Evolutionary conservation across 305 asterid species (phyloP).

Genomic region (Solanum hybrid): DNA sequence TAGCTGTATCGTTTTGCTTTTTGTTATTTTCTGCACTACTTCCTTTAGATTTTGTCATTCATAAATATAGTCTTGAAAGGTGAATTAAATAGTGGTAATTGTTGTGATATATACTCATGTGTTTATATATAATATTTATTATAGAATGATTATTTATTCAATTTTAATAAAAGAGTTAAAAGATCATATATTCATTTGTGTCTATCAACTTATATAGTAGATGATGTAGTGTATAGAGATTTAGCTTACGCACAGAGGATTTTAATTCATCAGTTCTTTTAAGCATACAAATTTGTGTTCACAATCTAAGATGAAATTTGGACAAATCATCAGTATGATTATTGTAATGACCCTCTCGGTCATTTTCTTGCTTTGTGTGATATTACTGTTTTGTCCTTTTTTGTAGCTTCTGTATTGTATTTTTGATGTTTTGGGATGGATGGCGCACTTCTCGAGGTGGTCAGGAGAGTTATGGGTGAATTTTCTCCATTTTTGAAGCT

Average conservation of each 20-base stretch:
- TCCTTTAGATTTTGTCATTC: not conserved
- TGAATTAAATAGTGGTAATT: not conserved
- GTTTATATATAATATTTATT: too few relatives aligned
- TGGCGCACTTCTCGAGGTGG: not conserved
- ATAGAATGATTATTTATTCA: too few relatives aligned
- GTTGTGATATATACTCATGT: not conserved
- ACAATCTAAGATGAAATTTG: not conserved
- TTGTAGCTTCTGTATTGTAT: not conserved
- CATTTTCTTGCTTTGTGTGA: not conserved
- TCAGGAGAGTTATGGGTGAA: not conserved
- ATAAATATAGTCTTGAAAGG: not conserved
- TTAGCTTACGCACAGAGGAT: not conserved
- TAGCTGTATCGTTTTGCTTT: not conserved
- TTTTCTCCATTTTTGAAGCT: not conserved
- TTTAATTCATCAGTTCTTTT: not conserved
- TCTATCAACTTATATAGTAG: not conserved
- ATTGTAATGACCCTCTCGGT: not conserved
- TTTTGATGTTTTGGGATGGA: not conserved
- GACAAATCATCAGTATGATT: not conserved
- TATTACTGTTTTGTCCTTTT: not conserved
- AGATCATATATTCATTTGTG: not conserved
- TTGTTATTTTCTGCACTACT: not conserved
- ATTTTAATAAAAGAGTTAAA: not conserved
- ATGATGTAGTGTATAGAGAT: not conserved
- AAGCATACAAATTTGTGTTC: not conserved